A percentile compares a stretch with the other conserved stretches of the same genome.
Conservation (phyloP, 768 basidiomycete genomes). For the Xerocomellus chrysenteron region DNA sequence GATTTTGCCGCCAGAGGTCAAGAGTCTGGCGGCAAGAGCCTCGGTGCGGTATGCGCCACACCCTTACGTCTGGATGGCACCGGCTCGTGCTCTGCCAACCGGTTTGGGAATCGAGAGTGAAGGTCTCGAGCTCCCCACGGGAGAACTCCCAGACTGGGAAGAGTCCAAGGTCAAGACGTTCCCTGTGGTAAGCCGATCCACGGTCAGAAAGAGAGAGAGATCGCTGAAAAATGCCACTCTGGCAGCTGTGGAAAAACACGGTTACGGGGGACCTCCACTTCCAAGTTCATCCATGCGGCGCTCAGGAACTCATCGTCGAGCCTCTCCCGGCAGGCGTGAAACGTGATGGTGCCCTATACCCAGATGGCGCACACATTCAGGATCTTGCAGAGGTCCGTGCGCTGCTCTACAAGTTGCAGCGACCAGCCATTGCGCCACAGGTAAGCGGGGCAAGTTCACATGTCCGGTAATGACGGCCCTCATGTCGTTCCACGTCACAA, state of each 20-base stretch:
- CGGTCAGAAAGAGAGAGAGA: neutral
- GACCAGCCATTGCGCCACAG: constrained; percentile 82
- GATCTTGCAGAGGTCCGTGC: constrained; percentile 72
- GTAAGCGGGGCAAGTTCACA: constrained; percentile 32
- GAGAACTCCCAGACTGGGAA: constrained; percentile 80
- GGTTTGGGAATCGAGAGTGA: constrained; percentile 84
- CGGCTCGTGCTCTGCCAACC: constrained; percentile 68
- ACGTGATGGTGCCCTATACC: constrained; percentile 69
- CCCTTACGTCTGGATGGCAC: constrained; percentile 90
- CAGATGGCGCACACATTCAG: constrained; percentile 75
- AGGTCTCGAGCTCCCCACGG: constrained; percentile 61
- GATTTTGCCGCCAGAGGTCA: constrained; percentile 63
- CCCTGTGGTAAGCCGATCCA: constrained; percentile 49
- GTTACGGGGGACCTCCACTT: constrained; percentile 80
- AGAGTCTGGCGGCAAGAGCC: constrained; percentile 77
- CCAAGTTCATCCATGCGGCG: constrained; percentile 87
- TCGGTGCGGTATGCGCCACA: constrained; percentile 81
- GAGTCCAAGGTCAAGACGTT: constrained; percentile 70
- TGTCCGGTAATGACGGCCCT: neutral
- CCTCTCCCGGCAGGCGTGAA: constrained; percentile 63
- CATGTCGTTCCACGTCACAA: neutral
- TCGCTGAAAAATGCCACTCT: neutral
- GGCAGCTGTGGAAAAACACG: constrained; percentile 89
- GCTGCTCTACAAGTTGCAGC: constrained; percentile 81
- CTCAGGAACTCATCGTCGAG: constrained; percentile 62